Evolutionary conservation across 345 rosid species (phyloP), one percentile per base, ranked within the genome.

Genomic region (Combretum micranthum): DNA sequence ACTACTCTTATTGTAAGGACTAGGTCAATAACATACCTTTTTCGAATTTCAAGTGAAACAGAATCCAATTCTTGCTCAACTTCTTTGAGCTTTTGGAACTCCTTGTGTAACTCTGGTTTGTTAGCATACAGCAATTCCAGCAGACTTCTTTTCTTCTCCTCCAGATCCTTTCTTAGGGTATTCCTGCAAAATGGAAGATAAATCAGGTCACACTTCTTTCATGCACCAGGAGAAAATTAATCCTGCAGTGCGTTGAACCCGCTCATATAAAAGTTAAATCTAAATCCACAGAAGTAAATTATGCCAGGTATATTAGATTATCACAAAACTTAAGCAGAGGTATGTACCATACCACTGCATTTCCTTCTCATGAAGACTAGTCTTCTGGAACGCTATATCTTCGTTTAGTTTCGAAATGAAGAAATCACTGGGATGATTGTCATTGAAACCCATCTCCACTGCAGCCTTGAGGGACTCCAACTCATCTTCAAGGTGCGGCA

Each of bases 121-220:
- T 69, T 72, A 52, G 75, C 74, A 63, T 71, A 76, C 17, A 88
- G 67, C 55, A 75, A 74, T 62, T 86, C 88, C 65, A 77, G 74
- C 39, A 85, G 80, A 55, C 63, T 62, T 81, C 73, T 71, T 70
- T 56, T 86, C 70, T 78, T 78, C 65, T 75, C 75, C 75, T 86
- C 82, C 66, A 84, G 57, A 69, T 81, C 64, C 45, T 50, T 68
- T 56, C 74, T 74, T 25, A 57, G 61, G 65, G 77, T 74, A 66
- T 83, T 74, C 86, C 95, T 86, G 79, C 46, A 58, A 58, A 56
- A 62, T 26, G 56, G 48, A 19, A 52, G 17, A 43, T 14, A 55
- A 4, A 13, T 63, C 48, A 23, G 45, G 23, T 64, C 49, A 62
- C 50, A 26, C 44, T 25, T 51, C 37, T 13, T 25, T 47, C 15